Base-by-base conservation (phyloP, 2,329 filamentous ascomycete species). In the Rutstroemia sp. region DNA sequence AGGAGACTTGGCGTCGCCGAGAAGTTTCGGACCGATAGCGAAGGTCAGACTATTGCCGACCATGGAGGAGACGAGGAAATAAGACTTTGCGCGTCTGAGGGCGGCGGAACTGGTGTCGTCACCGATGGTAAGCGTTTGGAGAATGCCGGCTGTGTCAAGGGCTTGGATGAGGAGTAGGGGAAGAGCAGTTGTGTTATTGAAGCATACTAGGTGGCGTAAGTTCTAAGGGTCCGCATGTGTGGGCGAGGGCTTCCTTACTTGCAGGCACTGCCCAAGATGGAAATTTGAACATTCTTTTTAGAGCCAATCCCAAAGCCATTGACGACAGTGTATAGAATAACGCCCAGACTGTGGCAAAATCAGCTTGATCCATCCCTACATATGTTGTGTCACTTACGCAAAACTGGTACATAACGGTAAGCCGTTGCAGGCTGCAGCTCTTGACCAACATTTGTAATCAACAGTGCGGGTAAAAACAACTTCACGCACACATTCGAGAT, bases 1-100 rank as follows among this genome's bases (percentile, higher is more conserved):
- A 0, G 73, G 71, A 1, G 65, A 67, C 55, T 73, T 66, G 58
- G 73, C 72, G 0, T 66, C 68, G 59, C 79, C 78, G 42, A 87
- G 73, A 38, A 87, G 71, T 16, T 75, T 72, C 0, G 83, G 83
- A 0, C 83, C 84, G 2, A 87, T 70, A 0, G 80, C 80, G 66
- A 87, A 87, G 0, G 83, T 86, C 58, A 87, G 69, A 52, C 78
- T 80, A 63, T 82, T 85, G 48, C 76, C 78, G 16, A 87, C 74
- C 56, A 84, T 85, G 4, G 83, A 77, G 60, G 82, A 86, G 58
- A 87, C 77, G 5, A 87, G 70, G 64, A 87, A 86, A 67, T 85
- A 87, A 16, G 79, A 81, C 65, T 85, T 81, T 8, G 82, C 82
- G 8, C 83, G 73, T 53, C 79, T 75, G 12, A 86, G 71, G 0